Evolutionary conservation across 2,329 filamentous ascomycete species (phyloP), one percentile per base, ranked within the genome.

Genomic region (Cercospora sp.): DNA sequence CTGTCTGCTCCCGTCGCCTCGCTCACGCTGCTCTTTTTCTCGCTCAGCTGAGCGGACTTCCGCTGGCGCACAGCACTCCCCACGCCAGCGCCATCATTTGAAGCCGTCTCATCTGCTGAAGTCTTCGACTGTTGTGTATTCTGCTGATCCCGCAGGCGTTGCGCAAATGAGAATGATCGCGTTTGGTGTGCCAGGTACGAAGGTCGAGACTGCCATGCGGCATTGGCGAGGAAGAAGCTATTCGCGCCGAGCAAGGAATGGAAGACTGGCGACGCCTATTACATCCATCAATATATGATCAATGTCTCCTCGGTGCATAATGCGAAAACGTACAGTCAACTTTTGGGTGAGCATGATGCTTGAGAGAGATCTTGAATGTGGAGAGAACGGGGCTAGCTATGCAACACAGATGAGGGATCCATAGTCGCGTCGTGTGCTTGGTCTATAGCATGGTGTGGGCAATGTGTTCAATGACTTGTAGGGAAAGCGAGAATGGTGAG

Each of bases 171-270:
- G 64, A 75, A 68, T 45, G 69, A 66, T 61, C 74, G 73, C 60
- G 69, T 69, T 26, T 65, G 61, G 8, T 48, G 40, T 16, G 61
- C 30, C 40, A 77, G 63, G 69, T 64, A 71, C 66, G 72, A 62
- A 23, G 76, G 76, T 59, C 76, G 72, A 59, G 73, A 71, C 40
- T 76, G 72, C 75, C 77, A 78, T 69, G 75, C 75, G 70, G 75
- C 71, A 57, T 78, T 75, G 30, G 76, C 75, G 26, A 76, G 71
- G 63, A 77, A 64, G 66, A 77, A 76, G 60, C 75, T 75, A 63
- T 78, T 72, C 13, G 75, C 77, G 68, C 74, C 74, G 63, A 79
- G 70, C 58, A 79, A 70, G 60, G 77, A 75, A 69, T 75, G 74
- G 62, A 74, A 74, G 53, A 70, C 67, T 12, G 73, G 72, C 64